Percentiles rank a stretch among this genome's conserved stretches.
Conservation (phyloP, 768 basidiomycete genomes). For the Epithele typhae region DNA sequence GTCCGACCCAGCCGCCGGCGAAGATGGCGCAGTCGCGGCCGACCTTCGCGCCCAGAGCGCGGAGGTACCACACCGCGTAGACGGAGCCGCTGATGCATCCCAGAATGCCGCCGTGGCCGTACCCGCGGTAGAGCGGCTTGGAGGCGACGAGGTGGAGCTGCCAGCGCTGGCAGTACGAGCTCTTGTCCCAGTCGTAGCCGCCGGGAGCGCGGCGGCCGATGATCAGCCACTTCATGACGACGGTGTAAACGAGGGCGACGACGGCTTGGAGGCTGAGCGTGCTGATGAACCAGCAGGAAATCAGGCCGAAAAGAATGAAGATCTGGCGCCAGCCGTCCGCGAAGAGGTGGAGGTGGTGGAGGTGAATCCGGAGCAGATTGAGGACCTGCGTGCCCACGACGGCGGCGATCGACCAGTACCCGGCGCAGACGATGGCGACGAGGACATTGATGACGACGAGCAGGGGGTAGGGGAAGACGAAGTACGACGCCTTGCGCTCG, state of each 20-base stretch:
- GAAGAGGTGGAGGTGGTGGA: conserved; percentile 32
- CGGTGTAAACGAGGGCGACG: conserved; percentile 34
- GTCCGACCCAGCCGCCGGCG: conserved; percentile 38
- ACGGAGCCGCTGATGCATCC: conserved; percentile 39
- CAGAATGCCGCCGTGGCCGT: conserved; percentile 39
- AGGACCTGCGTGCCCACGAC: conserved; percentile 39
- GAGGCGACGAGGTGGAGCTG: conserved; percentile 40
- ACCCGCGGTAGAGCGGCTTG: conserved; percentile 35
- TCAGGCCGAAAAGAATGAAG: conserved; percentile 35
- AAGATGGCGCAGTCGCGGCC: conserved; percentile 40
- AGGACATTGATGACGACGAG: conserved; percentile 35
- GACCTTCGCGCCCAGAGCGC: conserved; percentile 42
- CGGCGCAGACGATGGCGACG: conserved; percentile 35
- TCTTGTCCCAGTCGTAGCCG: conserved; percentile 42
- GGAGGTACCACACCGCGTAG: conserved; percentile 38
- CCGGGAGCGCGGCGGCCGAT: conserved; percentile 38
- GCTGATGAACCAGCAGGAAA: conserved; percentile 35
- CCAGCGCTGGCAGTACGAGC: conserved; percentile 46
- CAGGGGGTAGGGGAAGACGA: conserved; percentile 36
- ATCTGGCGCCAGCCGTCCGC: conserved; percentile 35
- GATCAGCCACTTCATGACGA: conserved; percentile 40
- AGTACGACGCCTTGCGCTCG: conserved; percentile 35
- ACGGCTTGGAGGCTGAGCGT: conserved; percentile 37
- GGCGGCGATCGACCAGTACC: conserved; percentile 40
- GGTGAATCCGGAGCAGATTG: conserved; percentile 32